Evolutionary conservation across 225 moss, liverwort and hornwort species (phyloP).

Genomic region (Antitrichia curtipendula): DNA sequence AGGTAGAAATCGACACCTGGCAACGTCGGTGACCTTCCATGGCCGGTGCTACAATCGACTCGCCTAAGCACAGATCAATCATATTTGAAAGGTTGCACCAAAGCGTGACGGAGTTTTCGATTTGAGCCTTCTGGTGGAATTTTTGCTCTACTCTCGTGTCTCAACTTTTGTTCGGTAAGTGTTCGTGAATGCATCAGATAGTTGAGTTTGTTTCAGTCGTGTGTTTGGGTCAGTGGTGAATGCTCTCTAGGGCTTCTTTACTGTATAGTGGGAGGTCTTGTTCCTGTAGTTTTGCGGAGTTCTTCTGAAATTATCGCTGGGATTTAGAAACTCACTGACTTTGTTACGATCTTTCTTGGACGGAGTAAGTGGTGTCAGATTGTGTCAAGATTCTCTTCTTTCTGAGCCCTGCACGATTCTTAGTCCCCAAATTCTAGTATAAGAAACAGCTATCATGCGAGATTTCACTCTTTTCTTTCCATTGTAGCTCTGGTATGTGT

Average conservation of each 20-base stretch:
- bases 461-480: background rate
- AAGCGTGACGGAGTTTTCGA: background rate
- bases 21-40: background rate
- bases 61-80: background rate
- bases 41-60: background rate
- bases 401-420: background rate
- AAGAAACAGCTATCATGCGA: background rate
- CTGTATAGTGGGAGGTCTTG: background rate
- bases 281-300: background rate
- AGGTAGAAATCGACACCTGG: background rate
- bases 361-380: background rate
- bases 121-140: background rate
- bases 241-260: background rate
- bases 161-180: background rate
- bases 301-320: background rate
- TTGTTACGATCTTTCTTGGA: background rate
- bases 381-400: background rate
- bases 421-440: background rate
- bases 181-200: background rate
- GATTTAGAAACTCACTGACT: background rate
- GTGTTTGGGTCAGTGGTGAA: background rate
- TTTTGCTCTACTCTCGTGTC: background rate
- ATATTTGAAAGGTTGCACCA: background rate
- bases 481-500: background rate
- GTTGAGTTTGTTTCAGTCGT: background rate